Evolutionary conservation across 2,329 filamentous ascomycete species (phyloP), one percentile per base, ranked within the genome.

Genomic region (Fusarium vanettenii): DNA sequence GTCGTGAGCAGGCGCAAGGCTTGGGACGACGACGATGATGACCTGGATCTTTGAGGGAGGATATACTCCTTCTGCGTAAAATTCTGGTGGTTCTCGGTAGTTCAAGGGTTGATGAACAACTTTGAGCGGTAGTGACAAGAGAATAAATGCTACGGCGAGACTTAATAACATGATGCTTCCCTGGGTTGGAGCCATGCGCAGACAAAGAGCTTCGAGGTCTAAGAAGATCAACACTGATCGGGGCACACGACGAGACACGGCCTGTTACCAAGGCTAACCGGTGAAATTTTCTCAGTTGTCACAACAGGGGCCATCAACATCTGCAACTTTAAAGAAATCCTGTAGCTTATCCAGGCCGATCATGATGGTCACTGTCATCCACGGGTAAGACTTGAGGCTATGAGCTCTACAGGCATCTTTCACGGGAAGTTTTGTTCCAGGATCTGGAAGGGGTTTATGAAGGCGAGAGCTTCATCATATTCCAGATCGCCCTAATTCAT

Each of bases 21-120:
- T 4, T 94, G 93, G 80, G 95, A 94, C 85, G 95, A 97, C 81
- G 94, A 95, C 78, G 94, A 97, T 70, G 95, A 94, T 81, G 92
- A 95, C 81, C 84, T 93, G 81, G 91, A 93, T 80, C 76, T 92
- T 75, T 91, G 79, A 82, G 63, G 59, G 60, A 16, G 18, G 52
- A 27, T 29, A 29, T 29, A 25, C 16, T 50, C 9, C 45, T 29
- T 29, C 25, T 29, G 16, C 25, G 18, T 29, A 52, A 52, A 52
- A 65, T n/a, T 52, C 10, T 52, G 48, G 48, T 5, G 48, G 48
- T 52, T 20, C 27, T 14, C 27, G 27, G 48, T 52, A 13, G 48
- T 52, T 52, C 25, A 48, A 50, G 45, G 45, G 43, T 52, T 52
- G 18, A n/a, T 31, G 27, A 29, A 20, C 29, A 20, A 13, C 27